These are phyloP conservation scores for Acephala macrosclerotiorum DNA, from an alignment of 2,329 filamentous ascomycete species.

Conservation along the genomic window DNA sequence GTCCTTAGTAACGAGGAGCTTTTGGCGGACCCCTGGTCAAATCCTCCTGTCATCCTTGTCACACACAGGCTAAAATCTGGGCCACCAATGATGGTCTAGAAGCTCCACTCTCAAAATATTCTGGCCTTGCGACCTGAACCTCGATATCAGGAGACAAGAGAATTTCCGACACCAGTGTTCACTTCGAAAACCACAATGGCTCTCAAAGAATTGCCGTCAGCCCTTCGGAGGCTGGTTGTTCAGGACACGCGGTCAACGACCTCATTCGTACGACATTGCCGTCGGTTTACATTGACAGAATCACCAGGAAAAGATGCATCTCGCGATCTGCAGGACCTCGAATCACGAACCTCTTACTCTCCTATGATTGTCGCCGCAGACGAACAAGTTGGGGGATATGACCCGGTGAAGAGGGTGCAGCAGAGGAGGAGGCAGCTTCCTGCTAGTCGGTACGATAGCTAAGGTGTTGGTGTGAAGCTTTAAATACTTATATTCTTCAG, in stretches of 20 bases:
- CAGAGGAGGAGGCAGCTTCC: conserved; percentile 48
- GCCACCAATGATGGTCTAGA: background rate
- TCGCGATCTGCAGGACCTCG: conserved; percentile 51
- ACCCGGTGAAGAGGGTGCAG: conserved; percentile 55
- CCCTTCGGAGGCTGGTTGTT: conserved; percentile 37
- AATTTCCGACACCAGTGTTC: conserved; percentile 22
- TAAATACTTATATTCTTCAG: conserved; percentile 52
- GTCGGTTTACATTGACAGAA: conserved; percentile 41
- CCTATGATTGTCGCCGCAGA: conserved; percentile 43
- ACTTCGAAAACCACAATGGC: conserved; percentile 39
- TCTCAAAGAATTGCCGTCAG: conserved; percentile 42
- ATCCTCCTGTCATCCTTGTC: background rate
- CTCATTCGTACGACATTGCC: conserved; percentile 27
- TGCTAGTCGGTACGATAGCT: conserved; percentile 47
- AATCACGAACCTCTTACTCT: conserved; percentile 52
- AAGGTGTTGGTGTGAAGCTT: background rate
- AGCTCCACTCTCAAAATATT: conserved; percentile 13
- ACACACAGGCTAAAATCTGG: background rate
- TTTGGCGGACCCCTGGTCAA: conserved; percentile 4
- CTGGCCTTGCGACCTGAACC: conserved; percentile 25
- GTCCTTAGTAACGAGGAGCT: conserved; percentile 2
- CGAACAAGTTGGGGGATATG: conserved; percentile 50
- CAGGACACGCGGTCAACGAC: conserved; percentile 34
- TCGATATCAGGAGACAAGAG: conserved; percentile 25
- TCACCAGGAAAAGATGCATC: conserved; percentile 35